phyloP scores from a whole-genome alignment of 257 asterid genomes.

The Cynanchum wilfordii region DNA sequence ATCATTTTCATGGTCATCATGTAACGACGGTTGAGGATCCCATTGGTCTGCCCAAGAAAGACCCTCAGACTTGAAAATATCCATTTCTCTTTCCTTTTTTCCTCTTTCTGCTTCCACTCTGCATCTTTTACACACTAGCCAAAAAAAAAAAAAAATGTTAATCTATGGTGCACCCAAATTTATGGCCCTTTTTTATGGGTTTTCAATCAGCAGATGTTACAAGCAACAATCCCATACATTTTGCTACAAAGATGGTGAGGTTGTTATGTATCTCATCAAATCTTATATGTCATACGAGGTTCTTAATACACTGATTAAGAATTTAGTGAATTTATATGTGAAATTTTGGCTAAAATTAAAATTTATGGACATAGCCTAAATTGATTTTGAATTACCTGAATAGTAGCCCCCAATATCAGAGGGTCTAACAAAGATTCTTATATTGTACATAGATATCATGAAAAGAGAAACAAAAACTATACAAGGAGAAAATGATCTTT shows the following conservation, averaged over 20 bases:
- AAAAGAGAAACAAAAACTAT: too few relatives aligned
- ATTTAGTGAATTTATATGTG: too few relatives aligned
- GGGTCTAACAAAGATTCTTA: too few relatives aligned
- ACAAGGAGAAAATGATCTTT: too few relatives aligned
- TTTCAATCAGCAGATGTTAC: neutral
- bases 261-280: too few relatives aligned
- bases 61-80: conserved; percentile 55
- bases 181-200: neutral
- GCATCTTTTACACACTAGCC: neutral
- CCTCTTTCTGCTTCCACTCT: neutral
- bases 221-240: neutral
- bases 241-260: neutral
- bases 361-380: too few relatives aligned
- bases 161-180: neutral
- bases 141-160: neutral
- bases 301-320: too few relatives aligned
- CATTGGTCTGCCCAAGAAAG: conserved; percentile 95
- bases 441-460: too few relatives aligned
- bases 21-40: conserved; percentile 76
- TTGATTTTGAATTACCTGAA: too few relatives aligned
- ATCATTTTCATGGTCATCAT: conserved; percentile 31
- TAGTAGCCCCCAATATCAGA: too few relatives aligned
- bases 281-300: too few relatives aligned
- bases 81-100: conserved; percentile 29
- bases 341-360: too few relatives aligned